Base-by-base conservation (phyloP, 2,329 filamentous ascomycete genomes). In the Colletotrichum sp. region DNA sequence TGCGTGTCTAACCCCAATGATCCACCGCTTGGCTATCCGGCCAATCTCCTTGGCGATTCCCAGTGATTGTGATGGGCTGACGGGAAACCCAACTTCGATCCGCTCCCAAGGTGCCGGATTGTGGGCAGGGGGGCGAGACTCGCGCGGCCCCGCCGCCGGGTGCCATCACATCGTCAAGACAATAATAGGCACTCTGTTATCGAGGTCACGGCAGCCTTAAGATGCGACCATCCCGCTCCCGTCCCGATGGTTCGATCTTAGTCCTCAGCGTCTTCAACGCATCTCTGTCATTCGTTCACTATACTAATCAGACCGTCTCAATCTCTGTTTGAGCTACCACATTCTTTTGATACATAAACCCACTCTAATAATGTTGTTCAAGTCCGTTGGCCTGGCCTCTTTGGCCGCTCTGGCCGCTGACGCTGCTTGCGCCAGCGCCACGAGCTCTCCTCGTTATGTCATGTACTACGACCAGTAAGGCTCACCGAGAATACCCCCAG, bases 391-490 rank as follows among this genome's bases (percentile, higher is more conserved):
- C 33, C n/a, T 73, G 31, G 66, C 31, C 31, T 57, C 59, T 34
- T 31, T 66, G 71, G 55, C 71, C 21, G 62, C 55, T 18, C 16
- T 71, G 55, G 62, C 62, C 31, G 67, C 47, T 16, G 43, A 70
- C 12, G 62, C 55, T 24, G 24, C 55, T 9, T 66, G 67, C 16
- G 27, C 18, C 15, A 38, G 55, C 15, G 74, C 72, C 21, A 76
- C 78, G 4, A 47, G 38, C 9, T 55, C 76, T n/a, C 78, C 80
- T 1, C 76, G 79, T 47, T 82, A 80, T 68, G 72, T 81, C 74
- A 86, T 87, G 81, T 88, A 88, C 75, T 84, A 85, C 76, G 87
- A 88, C 75, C 74, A 87, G 84, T 88, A 77, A 76, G 85, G 16
- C 27, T 24, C 78, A 13, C 8, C 9, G 2, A 11, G 8, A 6